Base-by-base conservation (phyloP, 1,139 yeast species). In the Hyphopichia buzzinii region DNA sequence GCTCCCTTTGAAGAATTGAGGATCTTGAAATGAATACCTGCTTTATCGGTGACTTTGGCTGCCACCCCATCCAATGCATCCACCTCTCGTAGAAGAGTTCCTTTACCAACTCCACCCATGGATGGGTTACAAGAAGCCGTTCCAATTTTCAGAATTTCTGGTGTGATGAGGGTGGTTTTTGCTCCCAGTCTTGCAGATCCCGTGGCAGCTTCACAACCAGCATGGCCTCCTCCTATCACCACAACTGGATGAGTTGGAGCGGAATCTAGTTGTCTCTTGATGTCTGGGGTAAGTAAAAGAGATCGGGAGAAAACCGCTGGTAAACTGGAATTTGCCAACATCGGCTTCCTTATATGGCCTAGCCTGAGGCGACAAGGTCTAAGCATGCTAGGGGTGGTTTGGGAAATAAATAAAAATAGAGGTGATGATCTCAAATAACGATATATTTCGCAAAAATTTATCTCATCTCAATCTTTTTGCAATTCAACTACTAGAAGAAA, bases 51-150 rank as follows among this genome's bases (percentile, higher is more conserved):
- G 13, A 92, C 77, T 41, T 78, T 68, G 0, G 92, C 81, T 5
- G 95, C 81, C 0, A 92, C 85, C 3, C 99, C 99, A 57, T 90
- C 99, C 37, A 94, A 65, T 0, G 99, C 97, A 64, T 94, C 99
- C 6, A 94, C 88, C 59, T 94, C 99, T 47, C 89, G 75, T 26
- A 94, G 63, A 34, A 94, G 65, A 1, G 96, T 92, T 14, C 98
- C 99, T 53, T 94, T 94, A 1, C 98, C 99, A 35, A 94, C 94
- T 36, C 99, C 99, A 27, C 98, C 99, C 84, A 89, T 87, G 33
- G 89, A 89, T 4, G 99, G 99, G 55, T 94, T 94, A 57, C 99
- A 94, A 1, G 96, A 88, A 22, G 97, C 94, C 0, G 95, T 85
- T 0, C 99, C 99, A 8, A 94, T 81, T 52, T 88, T 86, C 25